These are phyloP conservation scores for Ophiostoma tasmaniense DNA, from an alignment of 2,329 filamentous ascomycete genomes.

Conservation along the genomic window DNA sequence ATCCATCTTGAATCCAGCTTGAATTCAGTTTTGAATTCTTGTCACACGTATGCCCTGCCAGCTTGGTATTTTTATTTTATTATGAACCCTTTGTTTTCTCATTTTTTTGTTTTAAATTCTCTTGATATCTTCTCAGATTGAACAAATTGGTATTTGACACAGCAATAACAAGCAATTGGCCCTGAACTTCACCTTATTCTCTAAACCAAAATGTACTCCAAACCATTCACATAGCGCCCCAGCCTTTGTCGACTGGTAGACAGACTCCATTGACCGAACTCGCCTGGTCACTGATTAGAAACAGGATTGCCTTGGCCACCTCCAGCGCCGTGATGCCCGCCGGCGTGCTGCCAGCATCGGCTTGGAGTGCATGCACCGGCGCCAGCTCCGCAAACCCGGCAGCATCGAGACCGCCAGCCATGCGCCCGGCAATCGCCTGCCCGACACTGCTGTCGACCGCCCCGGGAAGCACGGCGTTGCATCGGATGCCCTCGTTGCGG, in stretches of 20 bases:
- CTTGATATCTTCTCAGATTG: not conserved
- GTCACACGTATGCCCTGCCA: too few relatives aligned
- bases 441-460: constrained; percentile 27
- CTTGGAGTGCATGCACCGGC: constrained; percentile 28
- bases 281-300: constrained; percentile 30
- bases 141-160: not conserved
- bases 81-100: not conserved
- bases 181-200: too few relatives aligned
- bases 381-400: constrained; percentile 23
- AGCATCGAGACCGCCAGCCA: constrained; percentile 22
- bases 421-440: constrained; percentile 22
- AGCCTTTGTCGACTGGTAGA: constrained; percentile 31
- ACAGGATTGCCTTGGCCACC: constrained; percentile 31
- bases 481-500: constrained; percentile 36
- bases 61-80: not conserved
- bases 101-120: constrained; percentile 6
- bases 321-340: constrained; percentile 26
- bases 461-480: constrained; percentile 36
- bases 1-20: too few relatives aligned
- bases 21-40: too few relatives aligned
- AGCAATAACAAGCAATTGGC: not conserved
- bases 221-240: constrained; percentile 30
- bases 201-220: too few relatives aligned
- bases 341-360: constrained; percentile 18
- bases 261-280: constrained; percentile 30